Conservation (phyloP, 768 basidiomycete species). For the Boletus sp. region DNA sequence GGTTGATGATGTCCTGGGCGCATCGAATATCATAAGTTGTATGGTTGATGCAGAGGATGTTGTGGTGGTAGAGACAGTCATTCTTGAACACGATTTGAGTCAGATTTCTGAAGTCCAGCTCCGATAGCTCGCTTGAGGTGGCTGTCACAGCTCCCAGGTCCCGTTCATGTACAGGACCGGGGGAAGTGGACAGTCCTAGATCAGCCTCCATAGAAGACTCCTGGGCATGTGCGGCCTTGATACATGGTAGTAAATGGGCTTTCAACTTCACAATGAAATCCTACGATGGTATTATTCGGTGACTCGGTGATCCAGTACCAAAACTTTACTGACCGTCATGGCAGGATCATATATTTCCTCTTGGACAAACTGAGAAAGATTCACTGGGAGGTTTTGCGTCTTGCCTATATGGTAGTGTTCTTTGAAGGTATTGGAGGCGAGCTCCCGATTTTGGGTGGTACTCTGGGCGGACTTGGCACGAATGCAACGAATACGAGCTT, state of each 20-base stretch:
- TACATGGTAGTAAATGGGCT: not conserved
- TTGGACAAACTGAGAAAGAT: not conserved
- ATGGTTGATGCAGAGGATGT: no score
- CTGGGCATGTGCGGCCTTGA: not conserved
- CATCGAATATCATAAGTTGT: no score
- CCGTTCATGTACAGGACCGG: no score
- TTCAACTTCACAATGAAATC: not conserved
- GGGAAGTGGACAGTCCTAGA: not conserved
- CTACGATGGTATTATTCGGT: not conserved
- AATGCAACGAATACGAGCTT: not conserved
- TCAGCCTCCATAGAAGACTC: not conserved
- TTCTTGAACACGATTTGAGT: not conserved
- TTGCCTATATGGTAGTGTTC: not conserved
- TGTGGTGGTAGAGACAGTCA: not conserved
- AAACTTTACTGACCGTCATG: not conserved
- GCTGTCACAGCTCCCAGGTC: not conserved
- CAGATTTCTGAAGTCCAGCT: not conserved
- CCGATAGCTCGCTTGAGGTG: not conserved
- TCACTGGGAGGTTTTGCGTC: not conserved
- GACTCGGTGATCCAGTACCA: not conserved
- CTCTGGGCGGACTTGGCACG: not conserved
- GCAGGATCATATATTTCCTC: not conserved
- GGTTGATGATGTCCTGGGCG: not conserved
- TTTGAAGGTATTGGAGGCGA: not conserved
- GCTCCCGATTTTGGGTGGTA: not conserved